Base-by-base conservation (phyloP, 257 asterid species). In the Solanum chmielewskii region DNA sequence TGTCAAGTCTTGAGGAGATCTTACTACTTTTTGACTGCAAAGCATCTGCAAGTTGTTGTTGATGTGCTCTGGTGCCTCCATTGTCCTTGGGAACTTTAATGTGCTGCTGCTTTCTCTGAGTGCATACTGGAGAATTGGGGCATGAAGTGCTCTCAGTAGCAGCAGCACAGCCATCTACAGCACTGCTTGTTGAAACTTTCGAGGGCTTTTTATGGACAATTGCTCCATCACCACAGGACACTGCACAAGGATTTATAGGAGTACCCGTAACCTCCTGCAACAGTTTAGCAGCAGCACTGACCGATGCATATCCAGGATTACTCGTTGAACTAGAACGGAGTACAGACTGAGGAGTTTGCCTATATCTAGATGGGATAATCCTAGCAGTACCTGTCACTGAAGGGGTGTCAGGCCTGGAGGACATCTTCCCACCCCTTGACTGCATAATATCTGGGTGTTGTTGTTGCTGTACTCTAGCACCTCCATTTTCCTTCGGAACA, bases 231-330 rank as follows among this genome's bases (percentile, higher is more conserved):
- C 86, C 86, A 85, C 21, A 42, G 13, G 80, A 25, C 68, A 68
- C 84, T 33, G 88, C 13, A 52, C 83, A 59, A 47, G 83, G 87
- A 47, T 31, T 81, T 59, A 84, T 41, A 42, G 83, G 91, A 69
- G 86, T 88, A 9, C 91, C 86, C 44, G 94, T 94, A 85, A 94
- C 96, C 90, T 93, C 96, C 39, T 89, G 98, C 90, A 93, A 87
- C n/a, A 95, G 90, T 91, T 94, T 90, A 29, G 93, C 91, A n/a
- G 99, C 99, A 5, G 94, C 94, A 11, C 92, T 89, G 49, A 92
- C 94, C 7, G 90, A 49, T 25, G 90, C 83, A 70, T 31, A 90
- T 25, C 88, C 88, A 89, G 91, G 87, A 29, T 88, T 83, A 10
- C 42, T 91, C 71, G 90, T 86, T 6, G 92, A 86, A 89, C 89